Base-by-base conservation (phyloP, 2,329 filamentous ascomycete genomes). In the Fusarium algeriense region DNA sequence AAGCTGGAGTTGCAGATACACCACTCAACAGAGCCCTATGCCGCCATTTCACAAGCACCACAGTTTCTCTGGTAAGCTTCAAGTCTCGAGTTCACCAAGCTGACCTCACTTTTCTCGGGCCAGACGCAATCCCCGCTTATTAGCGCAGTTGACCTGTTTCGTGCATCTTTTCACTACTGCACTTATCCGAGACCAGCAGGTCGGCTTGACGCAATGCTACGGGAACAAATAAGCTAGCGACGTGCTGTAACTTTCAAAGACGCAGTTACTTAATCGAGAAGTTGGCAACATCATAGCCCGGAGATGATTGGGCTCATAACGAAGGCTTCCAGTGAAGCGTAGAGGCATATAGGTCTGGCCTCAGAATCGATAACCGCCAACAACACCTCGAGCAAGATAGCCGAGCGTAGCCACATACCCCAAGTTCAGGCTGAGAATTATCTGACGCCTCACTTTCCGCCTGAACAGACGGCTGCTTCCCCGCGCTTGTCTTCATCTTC, bases 101-200 rank as follows among this genome's bases (percentile, higher is more conserved):
- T 74, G 71, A 75, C 71, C 73, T 75, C 69, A 75, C 60, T 56
- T 75, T 59, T 70, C 71, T 70, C 60, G 40, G 55, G 28, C n/a
- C 43, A 55, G 48, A 45, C 40, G 68, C 45, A 62, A 54, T 50
- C 53, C 63, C 28, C 54, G 44, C 58, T 54, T 57, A 41, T 66
- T 73, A 63, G 73, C 57, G 74, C 54, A 46, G 73, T 46, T 72
- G 72, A 76, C 69, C 72, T 69, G 68, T 70, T 62, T 69, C 45
- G 61, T 50, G 37, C 69, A 62, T 63, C 49, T 52, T 46, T 64
- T 63, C 56, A 35, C 64, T 60, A 65, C 67, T 74, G 71, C 73
- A 71, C 61, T 55, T 73, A 73, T 73, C 73, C 74, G 74, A 74
- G 71, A 75, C 73, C 64, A 71, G 57, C 63, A 70, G 61, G 70